Evolutionary conservation across 2,329 filamentous ascomycete genomes (phyloP).

Genomic region (Cadophora sp.): DNA sequence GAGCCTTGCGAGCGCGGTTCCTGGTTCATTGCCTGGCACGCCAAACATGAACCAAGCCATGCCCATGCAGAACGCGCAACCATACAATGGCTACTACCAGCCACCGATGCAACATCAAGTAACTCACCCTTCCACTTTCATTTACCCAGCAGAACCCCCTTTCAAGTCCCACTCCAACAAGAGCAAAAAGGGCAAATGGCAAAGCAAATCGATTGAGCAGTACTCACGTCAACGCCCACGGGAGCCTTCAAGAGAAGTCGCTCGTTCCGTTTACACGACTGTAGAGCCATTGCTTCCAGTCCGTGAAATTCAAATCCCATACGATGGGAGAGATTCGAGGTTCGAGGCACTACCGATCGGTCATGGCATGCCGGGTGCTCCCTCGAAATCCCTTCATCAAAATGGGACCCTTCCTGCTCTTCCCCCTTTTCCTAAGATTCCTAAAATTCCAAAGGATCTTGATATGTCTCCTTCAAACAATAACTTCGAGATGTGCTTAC

Average conservation of each 20-base stretch:
- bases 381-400: slow-evolving; percentile 37
- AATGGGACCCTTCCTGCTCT: slow-evolving; percentile 14
- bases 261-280: slow-evolving; percentile 33
- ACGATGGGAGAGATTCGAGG: slow-evolving; percentile 27
- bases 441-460: slow-evolving; percentile 37
- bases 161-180: slow-evolving; percentile 18
- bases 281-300: slow-evolving; percentile 29
- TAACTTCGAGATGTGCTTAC: slow-evolving; percentile 67
- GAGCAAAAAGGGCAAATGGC: slow-evolving; percentile 29
- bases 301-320: slow-evolving; percentile 33
- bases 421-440: slow-evolving; percentile 41
- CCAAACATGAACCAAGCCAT: slow-evolving; percentile 73
- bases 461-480: slow-evolving; percentile 74
- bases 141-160: slow-evolving; percentile 14
- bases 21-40: slow-evolving; percentile 71
- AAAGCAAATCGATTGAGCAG: slow-evolving; percentile 36
- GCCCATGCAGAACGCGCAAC: slow-evolving; percentile 59
- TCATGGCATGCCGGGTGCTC: slow-evolving; percentile 18
- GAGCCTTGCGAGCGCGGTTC: slow-evolving; percentile 68
- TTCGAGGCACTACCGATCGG: not conserved
- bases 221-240: slow-evolving; percentile 35
- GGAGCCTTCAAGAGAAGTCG: slow-evolving; percentile 40
- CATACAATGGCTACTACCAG: slow-evolving; percentile 56
- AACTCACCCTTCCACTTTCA: slow-evolving; percentile 51
- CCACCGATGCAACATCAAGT: slow-evolving; percentile 55